phyloP scores from a whole-genome alignment of 305 asterid genomes.

The Solanum chacoense region DNA sequence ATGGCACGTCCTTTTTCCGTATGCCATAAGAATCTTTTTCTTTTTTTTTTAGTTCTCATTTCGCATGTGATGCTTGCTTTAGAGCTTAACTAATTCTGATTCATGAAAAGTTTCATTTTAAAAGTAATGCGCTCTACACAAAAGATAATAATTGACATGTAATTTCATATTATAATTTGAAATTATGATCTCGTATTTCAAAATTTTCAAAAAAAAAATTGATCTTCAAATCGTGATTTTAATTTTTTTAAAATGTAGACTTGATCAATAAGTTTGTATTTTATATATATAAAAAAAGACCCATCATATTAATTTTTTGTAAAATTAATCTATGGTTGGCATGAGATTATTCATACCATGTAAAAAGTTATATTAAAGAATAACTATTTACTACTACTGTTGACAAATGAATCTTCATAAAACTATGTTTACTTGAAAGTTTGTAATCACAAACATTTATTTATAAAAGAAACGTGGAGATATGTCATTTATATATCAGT shows the following conservation, averaged over 20 bases:
- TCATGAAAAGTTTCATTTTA: not conserved
- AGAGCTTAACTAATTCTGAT: not conserved
- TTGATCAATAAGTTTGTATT: not conserved
- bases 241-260: not conserved
- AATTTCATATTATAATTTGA: not conserved
- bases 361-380: no score
- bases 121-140: not conserved
- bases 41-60: not conserved
- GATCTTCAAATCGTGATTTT: no score
- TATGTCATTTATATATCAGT: no score
- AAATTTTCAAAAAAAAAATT: not conserved
- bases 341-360: not conserved
- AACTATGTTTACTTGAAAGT: not conserved
- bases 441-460: not conserved
- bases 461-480: not conserved
- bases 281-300: no score
- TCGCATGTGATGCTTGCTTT: not conserved
- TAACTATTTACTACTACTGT: no score
- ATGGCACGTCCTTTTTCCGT: constrained; percentile 25
- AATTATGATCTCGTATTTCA: not conserved
- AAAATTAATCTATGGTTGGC: not conserved
- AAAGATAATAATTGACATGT: not conserved
- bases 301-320: not conserved
- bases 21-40: constrained; percentile 43
- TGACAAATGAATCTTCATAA: not conserved